phyloP scores from a whole-genome alignment of 495 filamentous ascomycete species.

The Aspergillus egyptiacus region DNA sequence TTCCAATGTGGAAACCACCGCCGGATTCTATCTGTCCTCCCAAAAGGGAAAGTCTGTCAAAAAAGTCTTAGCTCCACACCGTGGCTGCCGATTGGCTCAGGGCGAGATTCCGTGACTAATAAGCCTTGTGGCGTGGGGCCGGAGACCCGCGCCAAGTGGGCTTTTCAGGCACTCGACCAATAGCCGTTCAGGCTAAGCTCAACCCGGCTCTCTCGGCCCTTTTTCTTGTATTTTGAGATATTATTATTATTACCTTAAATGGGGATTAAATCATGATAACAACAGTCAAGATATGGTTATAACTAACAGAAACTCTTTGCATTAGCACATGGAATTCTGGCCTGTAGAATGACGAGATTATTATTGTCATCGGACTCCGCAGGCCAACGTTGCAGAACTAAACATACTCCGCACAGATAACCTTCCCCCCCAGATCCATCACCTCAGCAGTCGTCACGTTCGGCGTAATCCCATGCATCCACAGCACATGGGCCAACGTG shows the following conservation, averaged over 20 bases:
- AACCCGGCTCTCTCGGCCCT: neutral
- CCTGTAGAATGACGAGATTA: too few relatives aligned
- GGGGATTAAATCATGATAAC: too few relatives aligned
- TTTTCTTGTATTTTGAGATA: too few relatives aligned
- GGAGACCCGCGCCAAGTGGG: neutral
- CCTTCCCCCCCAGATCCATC: slow-evolving; percentile 4
- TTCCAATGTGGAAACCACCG: slow-evolving; percentile 3
- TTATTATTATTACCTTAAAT: too few relatives aligned
- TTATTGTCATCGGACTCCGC: too few relatives aligned
- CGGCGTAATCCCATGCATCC: neutral
- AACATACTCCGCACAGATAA: slow-evolving; percentile 4
- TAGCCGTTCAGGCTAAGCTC: neutral
- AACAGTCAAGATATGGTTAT: too few relatives aligned
- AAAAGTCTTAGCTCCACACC: neutral
- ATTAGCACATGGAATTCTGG: too few relatives aligned
- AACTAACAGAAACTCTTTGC: too few relatives aligned
- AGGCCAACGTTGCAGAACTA: neutral
- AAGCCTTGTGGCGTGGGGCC: slow-evolving; percentile 1
- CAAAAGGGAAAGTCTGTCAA: slow-evolving; percentile 1
- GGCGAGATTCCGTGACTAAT: slow-evolving; percentile 5
- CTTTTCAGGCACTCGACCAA: slow-evolving; percentile 1
- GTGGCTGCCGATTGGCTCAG: neutral
- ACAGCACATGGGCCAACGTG: slow-evolving; percentile 3
- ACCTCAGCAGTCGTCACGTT: slow-evolving; percentile 7
- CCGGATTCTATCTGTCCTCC: slow-evolving; percentile 1